A percentile compares a stretch with the other conserved stretches of the same genome.
These are phyloP conservation scores for Castanea crenata DNA, from an alignment of 306 rosid species.

Conservation along the genomic window DNA sequence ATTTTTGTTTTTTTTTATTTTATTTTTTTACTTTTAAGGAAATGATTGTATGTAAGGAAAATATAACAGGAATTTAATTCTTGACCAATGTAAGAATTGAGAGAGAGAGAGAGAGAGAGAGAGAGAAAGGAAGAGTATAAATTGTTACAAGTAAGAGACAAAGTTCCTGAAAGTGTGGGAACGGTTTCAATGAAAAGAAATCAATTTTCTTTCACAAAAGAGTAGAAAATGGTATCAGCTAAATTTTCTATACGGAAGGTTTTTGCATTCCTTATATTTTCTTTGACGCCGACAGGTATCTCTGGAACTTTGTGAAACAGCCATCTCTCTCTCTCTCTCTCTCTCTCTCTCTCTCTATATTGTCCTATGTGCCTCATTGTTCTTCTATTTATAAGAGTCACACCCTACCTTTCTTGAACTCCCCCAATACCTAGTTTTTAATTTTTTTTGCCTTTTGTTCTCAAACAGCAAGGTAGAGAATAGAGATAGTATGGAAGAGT, in stretches of 20 bases:
- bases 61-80: conserved; percentile 11
- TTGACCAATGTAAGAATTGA: conserved; percentile 13
- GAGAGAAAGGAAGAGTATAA: background rate
- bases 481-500: conserved; percentile 49
- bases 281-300: conserved; percentile 27
- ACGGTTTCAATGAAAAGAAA: conserved; percentile 9
- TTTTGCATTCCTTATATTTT: conserved; percentile 34
- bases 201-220: background rate
- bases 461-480: background rate
- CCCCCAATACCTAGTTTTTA: conserved; percentile 18
- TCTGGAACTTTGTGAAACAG: conserved; percentile 29
- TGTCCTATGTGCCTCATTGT: conserved; percentile 29
- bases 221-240: conserved; percentile 21
- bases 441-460: background rate
- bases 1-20: no score
- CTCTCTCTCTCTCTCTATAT: conserved; percentile 9
- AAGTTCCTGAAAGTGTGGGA: conserved; percentile 41
- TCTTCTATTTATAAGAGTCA: conserved; percentile 42
- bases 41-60: conserved; percentile 11
- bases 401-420: conserved; percentile 13
- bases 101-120: conserved; percentile 2
- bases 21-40: background rate
- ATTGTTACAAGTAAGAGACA: conserved; percentile 22
- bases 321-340: conserved; percentile 21
- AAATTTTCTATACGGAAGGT: conserved; percentile 25